Base-by-base conservation (phyloP, 768 basidiomycete species). In the Clavulina sp. region DNA sequence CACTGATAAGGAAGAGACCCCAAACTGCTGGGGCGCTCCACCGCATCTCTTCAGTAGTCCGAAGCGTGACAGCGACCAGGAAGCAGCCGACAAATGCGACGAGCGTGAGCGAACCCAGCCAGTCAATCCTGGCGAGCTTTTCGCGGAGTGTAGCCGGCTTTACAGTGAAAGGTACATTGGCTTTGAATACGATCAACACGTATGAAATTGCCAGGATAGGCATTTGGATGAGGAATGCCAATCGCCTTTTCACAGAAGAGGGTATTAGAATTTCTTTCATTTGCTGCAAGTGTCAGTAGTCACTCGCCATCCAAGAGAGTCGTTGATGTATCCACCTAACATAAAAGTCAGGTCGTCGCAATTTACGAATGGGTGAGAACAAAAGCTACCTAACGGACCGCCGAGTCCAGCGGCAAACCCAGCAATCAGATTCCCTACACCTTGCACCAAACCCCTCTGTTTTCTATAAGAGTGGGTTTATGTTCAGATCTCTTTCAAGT, bases 361-460 rank as follows among this genome's bases (percentile, higher is more conserved):
- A n/a, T n/a, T n/a, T n/a, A n/a, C n/a, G n/a, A n/a, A n/a, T n/a
- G n/a, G n/a, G n/a, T n/a, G n/a, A n/a, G n/a, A n/a, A n/a, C n/a
- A n/a, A n/a, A n/a, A n/a, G 9, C 9, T 19, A 19, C 69, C 69
- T 0, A 67, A 51, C 0, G 68, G 66, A 2, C 68, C 67, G 0
- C 61, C 65, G 28, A 61, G 56, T 0, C 67, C 68, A 1, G 61
- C 58, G 51, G 92, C 91, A 49, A 86, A 68, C 40, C 89, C 91
- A 61, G 78, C 92, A 56, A 87, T 63, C 85, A 89, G 76, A 61
- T 89, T 89, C 31, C 82, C 80, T 70, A 88, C 73, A 52, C 91
- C 91, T 64, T 97, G 93, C 61, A 89, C 92, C 5, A 93, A 65
- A 2, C 88, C 92, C 50, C 92, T 74, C 55, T 86, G 80, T 61